These are phyloP conservation scores for Puccinia horiana DNA, from an alignment of 1,284 basidiomycete genomes.

Conservation along the genomic window DNA sequence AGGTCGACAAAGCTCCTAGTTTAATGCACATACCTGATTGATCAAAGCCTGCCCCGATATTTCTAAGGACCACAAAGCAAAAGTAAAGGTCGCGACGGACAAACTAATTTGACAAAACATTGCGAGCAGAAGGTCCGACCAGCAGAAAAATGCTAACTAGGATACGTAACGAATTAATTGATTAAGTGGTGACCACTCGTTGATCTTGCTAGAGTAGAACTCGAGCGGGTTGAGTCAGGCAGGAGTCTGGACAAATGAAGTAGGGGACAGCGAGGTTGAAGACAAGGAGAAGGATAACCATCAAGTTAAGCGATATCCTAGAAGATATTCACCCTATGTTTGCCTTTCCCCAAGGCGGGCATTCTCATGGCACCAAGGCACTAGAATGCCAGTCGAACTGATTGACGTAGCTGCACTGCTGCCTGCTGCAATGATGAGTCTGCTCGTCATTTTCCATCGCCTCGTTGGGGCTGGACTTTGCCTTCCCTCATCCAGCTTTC, in stretches of 20 bases:
- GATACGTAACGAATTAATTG: not conserved
- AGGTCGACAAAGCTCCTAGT: not conserved
- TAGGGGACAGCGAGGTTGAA: not conserved
- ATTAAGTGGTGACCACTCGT: not conserved
- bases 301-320: not conserved
- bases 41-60: not conserved
- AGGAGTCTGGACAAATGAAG: not conserved
- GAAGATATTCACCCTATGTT: not conserved
- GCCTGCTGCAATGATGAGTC: not conserved
- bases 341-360: not conserved
- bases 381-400: not conserved
- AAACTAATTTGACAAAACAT: not conserved
- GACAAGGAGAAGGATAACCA: not conserved
- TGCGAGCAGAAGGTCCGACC: not conserved
- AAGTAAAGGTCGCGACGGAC: not conserved
- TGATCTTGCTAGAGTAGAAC: not conserved
- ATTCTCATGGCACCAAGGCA: not conserved
- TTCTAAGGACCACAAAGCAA: not conserved
- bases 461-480: not conserved
- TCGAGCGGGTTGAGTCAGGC: not conserved
- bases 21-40: not conserved
- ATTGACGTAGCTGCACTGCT: not conserved
- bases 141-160: not conserved
- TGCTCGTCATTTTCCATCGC: not conserved
- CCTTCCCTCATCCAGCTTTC: not conserved